Base-by-base conservation (phyloP, 345 rosid species). In the Microthlaspi erraticum region DNA sequence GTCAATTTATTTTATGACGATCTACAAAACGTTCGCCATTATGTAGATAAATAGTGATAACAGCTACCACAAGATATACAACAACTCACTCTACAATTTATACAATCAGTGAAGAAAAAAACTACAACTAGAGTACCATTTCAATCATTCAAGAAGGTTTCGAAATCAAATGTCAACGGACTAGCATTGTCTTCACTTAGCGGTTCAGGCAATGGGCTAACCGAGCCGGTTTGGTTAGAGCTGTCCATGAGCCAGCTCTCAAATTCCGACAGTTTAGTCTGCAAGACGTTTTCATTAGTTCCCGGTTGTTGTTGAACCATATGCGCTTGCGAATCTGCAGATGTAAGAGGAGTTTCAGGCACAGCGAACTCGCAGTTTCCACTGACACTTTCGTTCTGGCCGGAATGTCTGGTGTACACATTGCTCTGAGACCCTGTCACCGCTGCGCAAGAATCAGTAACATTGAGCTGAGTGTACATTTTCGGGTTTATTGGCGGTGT, bases 171-270 rank as follows among this genome's bases (percentile, higher is more conserved):
- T 57, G 72, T 58, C 54, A 63, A 17, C 12, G 71, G 13, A 63
- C 34, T 38, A 12, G 14, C 55, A 55, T 41, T 20, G 54, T 64
- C 72, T 31, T 64, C n/a, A 48, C 10, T 9, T 37, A 33, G 33
- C 4, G 79, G 42, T 33, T 50, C 72, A 41, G 72, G 41, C 29
- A 57, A 34, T 29, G 80, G 58, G 52, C 50, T 23, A 57, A 56
- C 63, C 16, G 14, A 53, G 1, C 39, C 71, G 4, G 61, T 14
- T 56, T 53, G 70, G 23, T 34, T 60, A 13, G 79, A 54, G 61
- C 34, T 76, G 33, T 76, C 76, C 66, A 76, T 76, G 9, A 76
- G 76, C 80, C 72, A 76, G 39, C 45, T 57, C 62, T 76, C 76
- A 13, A 76, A 13, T 13, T 70, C 71, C 48, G 66, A 71, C 29